Base-by-base conservation (phyloP, 306 rosid species). In the Trichosanthes cucumerina region DNA sequence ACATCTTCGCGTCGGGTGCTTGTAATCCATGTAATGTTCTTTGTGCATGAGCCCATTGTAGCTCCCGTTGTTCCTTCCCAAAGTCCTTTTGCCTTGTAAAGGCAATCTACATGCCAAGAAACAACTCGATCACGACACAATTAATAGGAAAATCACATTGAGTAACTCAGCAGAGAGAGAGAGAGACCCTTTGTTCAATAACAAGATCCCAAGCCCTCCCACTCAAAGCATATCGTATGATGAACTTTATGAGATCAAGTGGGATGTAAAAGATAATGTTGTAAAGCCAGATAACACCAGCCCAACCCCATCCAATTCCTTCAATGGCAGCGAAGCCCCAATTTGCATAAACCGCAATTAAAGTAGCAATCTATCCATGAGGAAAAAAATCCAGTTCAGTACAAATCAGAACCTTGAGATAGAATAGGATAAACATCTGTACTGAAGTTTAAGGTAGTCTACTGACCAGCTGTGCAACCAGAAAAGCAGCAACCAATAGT, bases 221-320 rank as follows among this genome's bases (percentile, higher is more conserved):
- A 2, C 98, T 95, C 78, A 88, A 79, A 77, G 93, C 91, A 62
- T 95, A 95, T 77, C 98, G 96, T 79, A 79, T 95, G 24, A 95
- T 82, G 87, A 95, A 95, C 81, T 95, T 95, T 7, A 95, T 81
- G 86, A 85, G 19, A 82, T 95, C 98, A 75, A 95, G 98, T 23
- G 98, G 98, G 83, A 95, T 74, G 84, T 95, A 95, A 83, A 88
- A 88, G 80, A 95, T 82, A 12, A 95, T 77, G 88, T 95, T 95
- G 81, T 92, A 95, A 5, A 95, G 88, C 98, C 98, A 95, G 80
- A 95, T 89, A 1, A 95, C 97, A 78, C 98, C 98, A 65, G 98
- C 98, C 98, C 98, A 95, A 73, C 98, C 97, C 98, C 98, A 95
- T 34, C 98, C 98, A 23, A 95, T 95, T 79, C 98, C 98, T 86